Base-by-base conservation (phyloP, 2,329 filamentous ascomycete genomes). In the Aquanectria penicillioides region DNA sequence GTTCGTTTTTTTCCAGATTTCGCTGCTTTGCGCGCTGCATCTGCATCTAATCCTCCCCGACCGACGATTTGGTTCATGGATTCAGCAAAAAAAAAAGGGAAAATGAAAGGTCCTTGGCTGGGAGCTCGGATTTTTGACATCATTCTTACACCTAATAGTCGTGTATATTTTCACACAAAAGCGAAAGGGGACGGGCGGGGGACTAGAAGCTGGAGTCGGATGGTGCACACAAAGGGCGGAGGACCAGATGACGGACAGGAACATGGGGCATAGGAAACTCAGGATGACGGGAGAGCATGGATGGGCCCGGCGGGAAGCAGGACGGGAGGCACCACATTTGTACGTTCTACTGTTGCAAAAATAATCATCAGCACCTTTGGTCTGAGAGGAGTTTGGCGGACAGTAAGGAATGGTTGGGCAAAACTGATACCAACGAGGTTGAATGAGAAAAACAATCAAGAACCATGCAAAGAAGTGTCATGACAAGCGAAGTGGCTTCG, bases 21-120 rank as follows among this genome's bases (percentile, higher is more conserved):
- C 68, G 66, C 65, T 70, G 66, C 63, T 68, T 70, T 69, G 64
- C 65, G 63, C 66, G 65, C 66, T 70, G 67, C 68, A 70, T 70
- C 68, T 70, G 68, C 68, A 70, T 70, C 66, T 69, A 61, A 67
- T 67, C 63, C 62, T 68, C 64, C 61, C 55, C 68, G 60, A 66
- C 61, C 63, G 61, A 68, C 51, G 61, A 64, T 65, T 47, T 68
- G 60, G 65, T 63, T 68, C 59, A 66, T 55, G 63, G 65, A 60
- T 67, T 66, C 60, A 68, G 68, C 65, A 59, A 66, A 69, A 64
- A 69, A 59, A 51, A 60, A 61, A 54, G 49, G 59, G 41, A 23
- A 49, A 44, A 33, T 6, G 57, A 67, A 66, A 55, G 66, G 65
- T 57, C 63, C 60, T 64, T 63, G 66, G 65, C 65, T 70, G 63